Evolutionary conservation across 495 filamentous ascomycete species (phyloP).

Genomic region (Hypoxylon fragiforme): DNA sequence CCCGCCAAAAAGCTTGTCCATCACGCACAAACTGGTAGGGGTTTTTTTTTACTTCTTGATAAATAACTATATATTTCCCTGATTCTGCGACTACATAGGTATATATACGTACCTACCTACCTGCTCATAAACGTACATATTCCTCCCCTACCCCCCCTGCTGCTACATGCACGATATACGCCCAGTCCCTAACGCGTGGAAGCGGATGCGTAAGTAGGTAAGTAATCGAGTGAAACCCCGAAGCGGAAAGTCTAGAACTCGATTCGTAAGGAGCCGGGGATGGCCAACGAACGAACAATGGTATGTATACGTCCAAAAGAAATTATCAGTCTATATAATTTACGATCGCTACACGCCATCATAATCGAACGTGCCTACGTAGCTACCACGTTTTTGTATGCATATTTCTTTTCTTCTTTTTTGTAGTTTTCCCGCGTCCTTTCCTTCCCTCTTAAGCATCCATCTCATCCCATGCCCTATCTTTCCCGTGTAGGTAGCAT

Average conservation of each 20-base stretch:
- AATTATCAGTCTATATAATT: constrained; percentile 30
- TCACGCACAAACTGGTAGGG: too few species aligned
- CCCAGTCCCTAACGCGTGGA: neutral
- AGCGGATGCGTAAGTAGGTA: constrained; percentile 5
- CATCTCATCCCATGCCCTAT: constrained; percentile 8
- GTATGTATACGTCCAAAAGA: too few species aligned
- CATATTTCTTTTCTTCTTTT: too few species aligned
- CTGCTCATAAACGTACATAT: too few species aligned
- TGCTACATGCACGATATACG: too few species aligned
- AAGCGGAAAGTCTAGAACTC: constrained; percentile 23
- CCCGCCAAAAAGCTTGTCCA: constrained; percentile 29
- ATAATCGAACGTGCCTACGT: too few species aligned
- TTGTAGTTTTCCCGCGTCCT: constrained; percentile 3
- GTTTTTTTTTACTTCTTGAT: too few species aligned
- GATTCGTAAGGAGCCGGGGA: constrained; percentile 7
- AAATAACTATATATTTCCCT: too few species aligned
- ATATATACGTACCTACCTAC: constrained; percentile 9
- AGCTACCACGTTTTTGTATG: too few species aligned
- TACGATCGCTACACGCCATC: constrained; percentile 22
- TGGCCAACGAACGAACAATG: too few species aligned
- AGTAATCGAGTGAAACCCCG: constrained; percentile 12
- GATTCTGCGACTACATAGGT: too few species aligned
- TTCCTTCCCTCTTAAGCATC: constrained; percentile 15
- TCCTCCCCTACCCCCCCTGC: too few species aligned
- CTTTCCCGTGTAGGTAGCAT: constrained; percentile 5